Base-by-base conservation (phyloP, 768 basidiomycete genomes). In the Paxillus involutus region DNA sequence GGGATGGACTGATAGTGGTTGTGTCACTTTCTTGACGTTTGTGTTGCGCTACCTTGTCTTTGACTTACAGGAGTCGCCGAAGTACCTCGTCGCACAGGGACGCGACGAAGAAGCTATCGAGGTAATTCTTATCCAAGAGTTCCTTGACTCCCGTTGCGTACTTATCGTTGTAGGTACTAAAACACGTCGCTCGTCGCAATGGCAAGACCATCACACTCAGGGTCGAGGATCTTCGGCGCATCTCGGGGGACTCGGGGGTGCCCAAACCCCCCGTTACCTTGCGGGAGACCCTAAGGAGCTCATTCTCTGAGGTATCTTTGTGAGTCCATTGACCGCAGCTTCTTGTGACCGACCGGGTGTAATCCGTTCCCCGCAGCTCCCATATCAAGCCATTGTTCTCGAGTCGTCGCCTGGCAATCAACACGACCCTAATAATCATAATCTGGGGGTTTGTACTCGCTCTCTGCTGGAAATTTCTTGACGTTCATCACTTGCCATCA, bases 51-150 rank as follows among this genome's bases (percentile, higher is more conserved):
- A 78, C 68, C 64, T 81, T 50, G 68, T 85, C 24, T 84, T 86
- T 57, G 77, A 76, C 55, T 71, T 86, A 49, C 78, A 82, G 60
- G 85, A 85, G 61, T 81, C 81, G 0, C 78, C 84, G 9, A 86
- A 86, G 59, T 86, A 79, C 65, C 75, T 85, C 19, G 70, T 84
- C 21, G 77, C 75, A 5, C 78, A 80, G 60, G 82, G 82, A 24
- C 76, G 77, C 40, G 83, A 86, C 59, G 72, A 73, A 45, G 81
- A 84, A 43, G 83, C 83, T 6, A 71, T 85, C 45, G 67, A 71
- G 56, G 78, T 78, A 57, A 32, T 5, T 52, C 29, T 52, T 21
- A 16, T 52, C 43, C 17, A 30, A 21, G 6, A 17, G 5, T 13
- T 21, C 21, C 24, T 24, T 6, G n/a, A 3, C 7, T 39, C n/a